A percentile compares a stretch with the other conserved stretches of the same genome.
Evolutionary conservation across 257 asterid species (phyloP).

Genomic region (Rehmannia glutinosa): DNA sequence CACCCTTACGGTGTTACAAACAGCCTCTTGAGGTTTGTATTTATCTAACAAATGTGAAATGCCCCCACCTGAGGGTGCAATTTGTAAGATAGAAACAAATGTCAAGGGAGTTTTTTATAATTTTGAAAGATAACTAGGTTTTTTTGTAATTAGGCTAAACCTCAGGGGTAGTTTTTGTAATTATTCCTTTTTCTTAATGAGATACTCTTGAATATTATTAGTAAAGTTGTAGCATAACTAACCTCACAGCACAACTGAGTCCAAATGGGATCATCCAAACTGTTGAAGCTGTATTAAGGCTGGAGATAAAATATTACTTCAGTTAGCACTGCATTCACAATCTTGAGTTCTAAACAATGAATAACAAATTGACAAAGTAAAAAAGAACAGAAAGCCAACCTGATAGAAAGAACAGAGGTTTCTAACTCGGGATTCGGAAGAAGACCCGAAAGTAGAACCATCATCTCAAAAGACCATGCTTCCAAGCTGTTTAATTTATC

Average conservation of each 20-base stretch:
- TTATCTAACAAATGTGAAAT: too few species aligned
- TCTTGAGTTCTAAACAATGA: not conserved
- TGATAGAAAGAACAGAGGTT: slow-evolving; percentile 81
- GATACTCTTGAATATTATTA: too few species aligned
- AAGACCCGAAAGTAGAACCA: slow-evolving; percentile 87
- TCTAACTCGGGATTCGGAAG: slow-evolving; percentile 82
- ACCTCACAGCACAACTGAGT: slow-evolving; percentile 84
- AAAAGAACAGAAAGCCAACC: slow-evolving; percentile 30
- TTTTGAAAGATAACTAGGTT: too few species aligned
- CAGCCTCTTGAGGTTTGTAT: too few species aligned
- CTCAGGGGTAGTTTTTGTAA: too few species aligned
- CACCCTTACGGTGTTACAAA: too few species aligned
- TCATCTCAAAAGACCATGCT: slow-evolving; percentile 84
- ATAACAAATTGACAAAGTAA: not conserved
- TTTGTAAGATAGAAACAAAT: too few species aligned
- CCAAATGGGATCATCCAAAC: slow-evolving; percentile 91
- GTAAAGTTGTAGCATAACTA: slow-evolving; percentile 6
- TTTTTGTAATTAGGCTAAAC: too few species aligned
- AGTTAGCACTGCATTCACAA: not conserved
- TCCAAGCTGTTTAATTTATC: slow-evolving; percentile 55
- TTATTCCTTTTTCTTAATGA: too few species aligned
- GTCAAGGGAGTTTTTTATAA: too few species aligned
- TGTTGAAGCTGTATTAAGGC: slow-evolving; percentile 67
- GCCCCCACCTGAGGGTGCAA: too few species aligned
- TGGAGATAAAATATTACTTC: slow-evolving; percentile 21